Conservation (phyloP, 257 asterid genomes). For the Nicotiana noctiflora region DNA sequence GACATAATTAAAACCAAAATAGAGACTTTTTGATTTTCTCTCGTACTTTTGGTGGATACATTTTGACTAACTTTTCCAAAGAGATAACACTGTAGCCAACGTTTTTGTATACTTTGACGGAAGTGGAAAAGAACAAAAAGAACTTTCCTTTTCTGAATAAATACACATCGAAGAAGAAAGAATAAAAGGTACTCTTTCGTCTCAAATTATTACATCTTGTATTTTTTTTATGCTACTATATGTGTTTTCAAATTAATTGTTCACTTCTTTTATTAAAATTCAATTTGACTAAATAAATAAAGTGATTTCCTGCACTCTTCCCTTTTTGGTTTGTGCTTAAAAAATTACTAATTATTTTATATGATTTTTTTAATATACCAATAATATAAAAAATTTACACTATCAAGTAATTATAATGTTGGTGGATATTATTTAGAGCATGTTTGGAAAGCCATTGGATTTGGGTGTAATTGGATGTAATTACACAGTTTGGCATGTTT, state of each 20-base stretch:
- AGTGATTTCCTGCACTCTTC: too few relatives aligned
- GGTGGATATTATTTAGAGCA: too few relatives aligned
- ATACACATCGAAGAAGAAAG: background rate
- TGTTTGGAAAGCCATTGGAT: too few relatives aligned
- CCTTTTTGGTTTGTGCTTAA: too few relatives aligned
- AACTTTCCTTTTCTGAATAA: background rate
- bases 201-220: background rate
- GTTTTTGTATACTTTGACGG: background rate
- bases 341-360: too few relatives aligned
- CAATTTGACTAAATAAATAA: background rate
- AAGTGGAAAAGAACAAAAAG: background rate
- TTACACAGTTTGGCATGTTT: too few relatives aligned
- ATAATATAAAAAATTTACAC: too few relatives aligned
- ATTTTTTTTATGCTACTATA: too few relatives aligned
- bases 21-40: too few relatives aligned
- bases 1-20: background rate
- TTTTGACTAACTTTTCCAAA: background rate
- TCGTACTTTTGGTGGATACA: background rate
- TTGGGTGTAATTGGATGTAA: too few relatives aligned
- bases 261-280: background rate
- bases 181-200: background rate
- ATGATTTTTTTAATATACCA: too few relatives aligned
- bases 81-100: background rate
- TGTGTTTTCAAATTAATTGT: background rate
- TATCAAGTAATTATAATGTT: too few relatives aligned